Conservation (phyloP, 2,329 filamentous ascomycete species). For the Penicillium brasilianum region DNA sequence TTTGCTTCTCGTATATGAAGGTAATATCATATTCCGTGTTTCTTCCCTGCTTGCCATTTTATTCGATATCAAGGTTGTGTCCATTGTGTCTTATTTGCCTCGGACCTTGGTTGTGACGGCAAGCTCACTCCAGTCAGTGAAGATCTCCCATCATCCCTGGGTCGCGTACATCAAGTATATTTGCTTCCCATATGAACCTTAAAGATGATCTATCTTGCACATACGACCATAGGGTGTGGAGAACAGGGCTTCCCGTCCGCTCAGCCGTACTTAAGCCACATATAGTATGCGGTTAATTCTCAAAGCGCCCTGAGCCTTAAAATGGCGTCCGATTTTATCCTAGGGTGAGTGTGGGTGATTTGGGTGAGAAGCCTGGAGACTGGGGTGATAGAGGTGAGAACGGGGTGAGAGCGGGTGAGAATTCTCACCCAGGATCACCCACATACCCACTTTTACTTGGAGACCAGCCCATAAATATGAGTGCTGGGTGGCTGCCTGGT, state of each 20-base stretch:
- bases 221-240: conserved; percentile 5
- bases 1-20: conserved; percentile 74
- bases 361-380: neutral
- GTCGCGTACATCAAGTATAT: neutral
- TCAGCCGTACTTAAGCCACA: conserved; percentile 1
- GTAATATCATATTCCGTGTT: conserved; percentile 37
- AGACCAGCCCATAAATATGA: neutral
- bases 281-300: neutral
- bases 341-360: neutral
- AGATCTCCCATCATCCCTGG: neutral
- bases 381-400: neutral
- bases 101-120: neutral
- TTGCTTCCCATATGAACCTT: neutral
- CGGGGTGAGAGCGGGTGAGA: neutral
- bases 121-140: neutral
- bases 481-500: neutral
- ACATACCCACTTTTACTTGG: neutral
- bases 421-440: neutral
- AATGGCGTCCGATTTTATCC: neutral
- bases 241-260: conserved; percentile 3
- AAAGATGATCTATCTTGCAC: neutral
- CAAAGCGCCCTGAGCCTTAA: neutral
- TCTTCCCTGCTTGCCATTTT: neutral
- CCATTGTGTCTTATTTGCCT: neutral
- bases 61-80: neutral